These are phyloP conservation scores for Calocybe indica DNA, from an alignment of 768 basidiomycete genomes.

Conservation along the genomic window DNA sequence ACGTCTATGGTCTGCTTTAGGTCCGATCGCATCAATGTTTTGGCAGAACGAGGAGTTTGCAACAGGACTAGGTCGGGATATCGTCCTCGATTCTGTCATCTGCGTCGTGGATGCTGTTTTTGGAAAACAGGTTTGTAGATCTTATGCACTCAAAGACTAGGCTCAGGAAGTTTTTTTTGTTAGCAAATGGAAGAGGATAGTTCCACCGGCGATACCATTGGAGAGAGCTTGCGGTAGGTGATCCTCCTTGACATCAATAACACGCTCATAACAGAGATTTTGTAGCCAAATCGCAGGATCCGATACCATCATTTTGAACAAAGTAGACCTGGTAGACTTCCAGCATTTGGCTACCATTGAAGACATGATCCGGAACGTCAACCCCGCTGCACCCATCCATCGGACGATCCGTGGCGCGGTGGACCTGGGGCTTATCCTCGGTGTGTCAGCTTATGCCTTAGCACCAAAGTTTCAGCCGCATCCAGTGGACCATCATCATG, in stretches of 20 bases:
- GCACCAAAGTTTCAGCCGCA: slow-evolving; percentile 25
- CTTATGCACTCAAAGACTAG: not conserved
- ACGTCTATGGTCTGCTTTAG: slow-evolving; percentile 26
- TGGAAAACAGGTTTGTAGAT: slow-evolving; percentile 38
- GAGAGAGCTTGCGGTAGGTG: slow-evolving; percentile 74
- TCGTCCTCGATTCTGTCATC: slow-evolving; percentile 81
- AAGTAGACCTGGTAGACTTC: slow-evolving; percentile 66
- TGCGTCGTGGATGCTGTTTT: slow-evolving; percentile 91
- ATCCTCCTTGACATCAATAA: not conserved
- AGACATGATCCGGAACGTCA: slow-evolving; percentile 61
- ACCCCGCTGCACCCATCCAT: slow-evolving; percentile 74
- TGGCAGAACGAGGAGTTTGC: slow-evolving; percentile 85
- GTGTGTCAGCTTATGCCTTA: slow-evolving; percentile 70
- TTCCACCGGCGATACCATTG: slow-evolving; percentile 44
- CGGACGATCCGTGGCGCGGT: slow-evolving; percentile 66
- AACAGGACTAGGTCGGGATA: slow-evolving; percentile 59
- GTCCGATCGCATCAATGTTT: slow-evolving; percentile 83
- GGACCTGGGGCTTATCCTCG: slow-evolving; percentile 72
- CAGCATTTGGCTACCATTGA: slow-evolving; percentile 44
- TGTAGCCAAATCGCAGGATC: slow-evolving; percentile 87
- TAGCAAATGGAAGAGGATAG: slow-evolving; percentile 88
- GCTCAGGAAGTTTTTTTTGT: not conserved
- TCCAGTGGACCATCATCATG: slow-evolving; percentile 23
- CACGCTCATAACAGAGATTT: not conserved
- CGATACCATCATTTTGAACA: slow-evolving; percentile 91